Conservation (phyloP, 1,139 yeast species). For the Nadsonia starkeyi-henricii region DNA sequence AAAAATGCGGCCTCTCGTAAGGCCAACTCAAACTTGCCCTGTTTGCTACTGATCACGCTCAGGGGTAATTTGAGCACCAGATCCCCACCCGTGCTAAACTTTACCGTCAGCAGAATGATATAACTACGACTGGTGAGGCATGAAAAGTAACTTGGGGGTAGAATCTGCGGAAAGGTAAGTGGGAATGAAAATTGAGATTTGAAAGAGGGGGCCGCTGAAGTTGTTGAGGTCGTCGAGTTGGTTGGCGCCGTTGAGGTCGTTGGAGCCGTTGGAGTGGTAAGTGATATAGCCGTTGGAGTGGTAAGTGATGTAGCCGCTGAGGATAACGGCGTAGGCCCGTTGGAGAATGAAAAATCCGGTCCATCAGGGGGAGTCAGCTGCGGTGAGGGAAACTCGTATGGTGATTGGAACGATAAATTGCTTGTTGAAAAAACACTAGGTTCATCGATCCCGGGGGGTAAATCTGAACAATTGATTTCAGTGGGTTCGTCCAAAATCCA, state of each 20-base stretch:
- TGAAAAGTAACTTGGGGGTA: background rate
- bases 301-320: too few relatives aligned
- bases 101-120: background rate
- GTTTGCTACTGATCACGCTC: background rate
- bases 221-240: background rate
- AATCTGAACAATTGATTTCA: background rate
- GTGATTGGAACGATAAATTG: too few relatives aligned
- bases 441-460: background rate
- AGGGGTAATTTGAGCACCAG: background rate
- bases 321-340: too few relatives aligned
- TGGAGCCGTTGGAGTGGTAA: too few relatives aligned
- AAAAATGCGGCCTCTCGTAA: background rate
- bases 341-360: too few relatives aligned
- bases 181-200: background rate
- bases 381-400: too few relatives aligned
- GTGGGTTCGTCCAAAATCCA: background rate
- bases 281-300: too few relatives aligned
- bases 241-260: too few relatives aligned
- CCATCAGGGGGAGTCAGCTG: too few relatives aligned
- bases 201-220: background rate
- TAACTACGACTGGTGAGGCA: background rate
- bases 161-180: background rate
- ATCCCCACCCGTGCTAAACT: background rate
- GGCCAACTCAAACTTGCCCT: background rate
- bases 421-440: too few relatives aligned